Conservation (phyloP, 768 basidiomycete species). For the Mycena chlorophos region DNA sequence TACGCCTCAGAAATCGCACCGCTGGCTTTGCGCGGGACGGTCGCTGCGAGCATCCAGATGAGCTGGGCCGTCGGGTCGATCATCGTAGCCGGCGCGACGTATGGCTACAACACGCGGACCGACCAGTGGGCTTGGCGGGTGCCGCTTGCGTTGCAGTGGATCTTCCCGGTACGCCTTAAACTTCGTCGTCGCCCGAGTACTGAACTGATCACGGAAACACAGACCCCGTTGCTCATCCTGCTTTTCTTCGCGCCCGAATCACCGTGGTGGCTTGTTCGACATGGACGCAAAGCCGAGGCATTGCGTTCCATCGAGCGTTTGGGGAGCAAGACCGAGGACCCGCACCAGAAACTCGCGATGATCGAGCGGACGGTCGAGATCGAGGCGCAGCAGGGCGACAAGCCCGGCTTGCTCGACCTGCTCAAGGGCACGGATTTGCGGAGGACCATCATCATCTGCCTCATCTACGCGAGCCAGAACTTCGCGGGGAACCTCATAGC, state of each 20-base stretch:
- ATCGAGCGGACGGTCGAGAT: slow-evolving; percentile 21
- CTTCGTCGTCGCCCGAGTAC: slow-evolving; percentile 5
- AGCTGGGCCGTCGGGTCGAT: slow-evolving; percentile 21
- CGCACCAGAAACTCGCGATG: slow-evolving; percentile 16
- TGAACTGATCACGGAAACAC: slow-evolving; percentile 17
- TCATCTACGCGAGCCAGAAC: slow-evolving; percentile 19
- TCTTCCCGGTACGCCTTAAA: neutral
- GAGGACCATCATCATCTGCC: slow-evolving; percentile 20
- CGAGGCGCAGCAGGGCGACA: neutral
- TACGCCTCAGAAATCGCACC: slow-evolving; percentile 22
- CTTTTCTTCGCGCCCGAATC: slow-evolving; percentile 21
- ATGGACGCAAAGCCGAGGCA: slow-evolving; percentile 14
- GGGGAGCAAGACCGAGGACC: slow-evolving; percentile 12
- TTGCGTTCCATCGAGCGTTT: slow-evolving; percentile 15
- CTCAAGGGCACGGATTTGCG: slow-evolving; percentile 19
- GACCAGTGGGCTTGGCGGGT: slow-evolving; percentile 5
- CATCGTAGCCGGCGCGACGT: slow-evolving; percentile 22
- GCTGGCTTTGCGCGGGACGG: slow-evolving; percentile 15
- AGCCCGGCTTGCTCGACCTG: slow-evolving; percentile 14
- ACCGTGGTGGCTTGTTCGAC: slow-evolving; percentile 22
- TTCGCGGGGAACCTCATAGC: slow-evolving; percentile 23
- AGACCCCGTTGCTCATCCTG: slow-evolving; percentile 19
- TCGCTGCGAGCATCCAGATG: slow-evolving; percentile 20
- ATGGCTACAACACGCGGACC: slow-evolving; percentile 13
- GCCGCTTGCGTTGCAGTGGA: neutral